phyloP scores from a whole-genome alignment of 176 grass and related monocot species.

The Dactylis glomerata region DNA sequence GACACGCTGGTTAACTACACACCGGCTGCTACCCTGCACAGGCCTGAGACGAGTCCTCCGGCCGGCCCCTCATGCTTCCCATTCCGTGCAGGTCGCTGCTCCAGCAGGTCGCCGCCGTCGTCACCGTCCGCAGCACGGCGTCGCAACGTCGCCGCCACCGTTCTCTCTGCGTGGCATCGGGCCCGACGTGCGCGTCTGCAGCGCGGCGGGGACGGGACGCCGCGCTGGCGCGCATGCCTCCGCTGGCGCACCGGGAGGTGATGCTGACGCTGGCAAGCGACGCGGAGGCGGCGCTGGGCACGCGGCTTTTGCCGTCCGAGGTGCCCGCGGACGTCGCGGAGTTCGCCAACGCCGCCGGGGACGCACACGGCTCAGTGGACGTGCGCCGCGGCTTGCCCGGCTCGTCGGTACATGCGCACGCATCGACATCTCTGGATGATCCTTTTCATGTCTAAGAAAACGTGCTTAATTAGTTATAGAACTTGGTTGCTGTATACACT shows the following conservation, averaged over 20 bases:
- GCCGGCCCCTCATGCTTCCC: no score
- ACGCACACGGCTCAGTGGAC: slow-evolving; percentile 37
- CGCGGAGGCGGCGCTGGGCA: slow-evolving; percentile 28
- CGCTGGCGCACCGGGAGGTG: slow-evolving; percentile 48
- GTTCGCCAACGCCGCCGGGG: slow-evolving; percentile 30
- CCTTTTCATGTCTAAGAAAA: no score
- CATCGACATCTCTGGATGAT: no score
- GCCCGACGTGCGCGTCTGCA: neutral
- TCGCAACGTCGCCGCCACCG: neutral
- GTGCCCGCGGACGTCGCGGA: slow-evolving; percentile 41
- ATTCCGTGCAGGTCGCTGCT: no score
- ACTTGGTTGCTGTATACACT: no score
- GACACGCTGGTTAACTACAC: no score
- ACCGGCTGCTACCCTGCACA: no score
- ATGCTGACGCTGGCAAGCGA: slow-evolving; percentile 31
- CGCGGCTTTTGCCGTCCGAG: slow-evolving; percentile 44
- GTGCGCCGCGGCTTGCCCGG: no score
- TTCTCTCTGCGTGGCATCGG: neutral
- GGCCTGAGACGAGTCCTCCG: no score
- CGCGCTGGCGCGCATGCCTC: slow-evolving; percentile 33
- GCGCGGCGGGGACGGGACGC: neutral
- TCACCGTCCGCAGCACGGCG: no score
- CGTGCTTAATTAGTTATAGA: no score
- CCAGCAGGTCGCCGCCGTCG: neutral
- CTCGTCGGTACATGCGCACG: no score